phyloP scores from a whole-genome alignment of 306 rosid genomes.

The Dryas drummondii region DNA sequence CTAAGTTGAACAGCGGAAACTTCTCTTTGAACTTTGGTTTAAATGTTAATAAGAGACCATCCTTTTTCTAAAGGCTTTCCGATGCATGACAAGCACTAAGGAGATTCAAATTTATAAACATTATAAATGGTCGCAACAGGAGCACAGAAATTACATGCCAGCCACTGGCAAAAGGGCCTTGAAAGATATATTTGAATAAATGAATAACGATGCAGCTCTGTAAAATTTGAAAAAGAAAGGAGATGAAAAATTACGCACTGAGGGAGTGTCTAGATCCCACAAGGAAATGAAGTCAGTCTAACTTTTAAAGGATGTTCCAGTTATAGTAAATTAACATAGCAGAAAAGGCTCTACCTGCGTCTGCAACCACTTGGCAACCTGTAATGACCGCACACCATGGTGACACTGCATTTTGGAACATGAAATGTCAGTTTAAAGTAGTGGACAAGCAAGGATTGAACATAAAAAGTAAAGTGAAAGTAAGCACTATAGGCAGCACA shows the following conservation, averaged over 20 bases:
- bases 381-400: slow-evolving; percentile 85
- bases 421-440: slow-evolving; percentile 16
- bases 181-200: not conserved
- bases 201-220: not conserved
- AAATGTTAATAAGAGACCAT: not conserved
- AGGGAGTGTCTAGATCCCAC: not conserved
- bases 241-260: not conserved
- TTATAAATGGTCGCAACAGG: not conserved
- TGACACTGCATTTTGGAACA: slow-evolving; percentile 75
- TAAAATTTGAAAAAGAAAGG: not conserved
- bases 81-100: not conserved
- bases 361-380: slow-evolving; percentile 85
- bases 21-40: not conserved
- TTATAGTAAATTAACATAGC: not conserved
- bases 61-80: not conserved
- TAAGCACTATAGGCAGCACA: not conserved
- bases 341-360: slow-evolving; percentile 61
- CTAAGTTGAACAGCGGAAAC: not conserved
- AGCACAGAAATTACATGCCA: not conserved
- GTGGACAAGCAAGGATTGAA: not conserved
- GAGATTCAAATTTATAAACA: not conserved
- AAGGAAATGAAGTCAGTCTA: not conserved
- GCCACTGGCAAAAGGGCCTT: not conserved
- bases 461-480: not conserved
- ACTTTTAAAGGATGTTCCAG: not conserved